phyloP scores from a whole-genome alignment of 768 basidiomycete species.

The Clitopilus hobsonii region DNA sequence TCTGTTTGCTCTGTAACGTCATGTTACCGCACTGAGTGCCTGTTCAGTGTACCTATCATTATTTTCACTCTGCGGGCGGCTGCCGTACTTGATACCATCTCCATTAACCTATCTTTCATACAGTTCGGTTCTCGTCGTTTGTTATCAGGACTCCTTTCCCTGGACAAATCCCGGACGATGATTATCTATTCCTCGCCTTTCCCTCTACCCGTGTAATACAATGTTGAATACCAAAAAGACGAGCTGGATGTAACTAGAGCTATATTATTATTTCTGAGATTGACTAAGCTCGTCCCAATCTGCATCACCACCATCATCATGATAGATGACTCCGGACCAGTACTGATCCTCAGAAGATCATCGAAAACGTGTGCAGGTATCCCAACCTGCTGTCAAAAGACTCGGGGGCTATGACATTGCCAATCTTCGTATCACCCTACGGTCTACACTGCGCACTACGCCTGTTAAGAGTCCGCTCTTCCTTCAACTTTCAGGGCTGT shows the following conservation, averaged over 20 bases:
- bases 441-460: neutral
- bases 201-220: neutral
- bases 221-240: neutral
- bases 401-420: neutral
- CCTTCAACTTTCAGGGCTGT: neutral
- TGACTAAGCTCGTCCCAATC: neutral
- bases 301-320: conserved; percentile 1
- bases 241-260: conserved; percentile 1
- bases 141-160: neutral
- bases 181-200: neutral
- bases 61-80: neutral
- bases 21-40: neutral
- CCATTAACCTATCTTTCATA: too few relatives aligned
- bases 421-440: neutral
- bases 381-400: neutral
- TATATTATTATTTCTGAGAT: neutral
- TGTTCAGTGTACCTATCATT: neutral
- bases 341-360: neutral
- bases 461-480: neutral
- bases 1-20: neutral
- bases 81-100: neutral
- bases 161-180: neutral
- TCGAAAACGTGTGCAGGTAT: neutral
- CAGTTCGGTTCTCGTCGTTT: conserved; percentile 1
- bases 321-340: neutral